Evolutionary conservation across 208 protist species (phyloP).

Genomic region (Leishmania major): DNA sequence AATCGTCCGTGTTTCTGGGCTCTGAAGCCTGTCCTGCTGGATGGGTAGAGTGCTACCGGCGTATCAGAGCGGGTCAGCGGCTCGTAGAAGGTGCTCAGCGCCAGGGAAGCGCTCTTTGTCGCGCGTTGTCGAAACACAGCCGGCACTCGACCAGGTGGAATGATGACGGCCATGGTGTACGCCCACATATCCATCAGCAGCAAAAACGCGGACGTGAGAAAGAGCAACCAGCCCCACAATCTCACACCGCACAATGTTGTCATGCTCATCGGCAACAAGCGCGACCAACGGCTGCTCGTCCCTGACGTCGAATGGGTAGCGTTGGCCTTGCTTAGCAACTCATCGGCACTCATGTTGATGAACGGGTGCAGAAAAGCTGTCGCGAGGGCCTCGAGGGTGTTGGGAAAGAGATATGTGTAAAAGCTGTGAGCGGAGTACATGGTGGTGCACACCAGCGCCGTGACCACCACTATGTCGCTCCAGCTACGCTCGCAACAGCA

Average conservation of each 20-base stretch:
- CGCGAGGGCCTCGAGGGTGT: slow-evolving; percentile 42
- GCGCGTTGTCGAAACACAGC: slow-evolving; percentile 67
- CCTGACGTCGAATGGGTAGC: not conserved
- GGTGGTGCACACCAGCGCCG: slow-evolving; percentile 55
- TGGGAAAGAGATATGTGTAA: slow-evolving; percentile 80
- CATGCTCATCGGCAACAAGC: slow-evolving; percentile 6
- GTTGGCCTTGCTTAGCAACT: not conserved
- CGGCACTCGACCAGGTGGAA: slow-evolving; percentile 72
- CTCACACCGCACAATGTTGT: slow-evolving; percentile 24
- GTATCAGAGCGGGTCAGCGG: slow-evolving; percentile 36
- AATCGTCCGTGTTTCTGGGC: slow-evolving; percentile 29
- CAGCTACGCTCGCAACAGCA: slow-evolving; percentile 45
- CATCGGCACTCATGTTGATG: slow-evolving; percentile 18
- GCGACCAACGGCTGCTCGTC: slow-evolving; percentile 15
- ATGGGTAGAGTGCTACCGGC: slow-evolving; percentile 25
- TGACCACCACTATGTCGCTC: slow-evolving; percentile 62
- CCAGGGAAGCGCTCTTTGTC: slow-evolving; percentile 67
- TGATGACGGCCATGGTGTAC: slow-evolving; percentile 71
- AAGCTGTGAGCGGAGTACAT: slow-evolving; percentile 74
- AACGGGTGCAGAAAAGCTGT: slow-evolving; percentile 29
- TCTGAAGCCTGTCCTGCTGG: slow-evolving; percentile 10
- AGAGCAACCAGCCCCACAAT: slow-evolving; percentile 55
- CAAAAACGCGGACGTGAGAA: slow-evolving; percentile 59
- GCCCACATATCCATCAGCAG: slow-evolving; percentile 70
- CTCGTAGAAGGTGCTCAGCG: slow-evolving; percentile 69